phyloP scores from a whole-genome alignment of 148 eudicot species.

The Selenicereus undatus region DNA sequence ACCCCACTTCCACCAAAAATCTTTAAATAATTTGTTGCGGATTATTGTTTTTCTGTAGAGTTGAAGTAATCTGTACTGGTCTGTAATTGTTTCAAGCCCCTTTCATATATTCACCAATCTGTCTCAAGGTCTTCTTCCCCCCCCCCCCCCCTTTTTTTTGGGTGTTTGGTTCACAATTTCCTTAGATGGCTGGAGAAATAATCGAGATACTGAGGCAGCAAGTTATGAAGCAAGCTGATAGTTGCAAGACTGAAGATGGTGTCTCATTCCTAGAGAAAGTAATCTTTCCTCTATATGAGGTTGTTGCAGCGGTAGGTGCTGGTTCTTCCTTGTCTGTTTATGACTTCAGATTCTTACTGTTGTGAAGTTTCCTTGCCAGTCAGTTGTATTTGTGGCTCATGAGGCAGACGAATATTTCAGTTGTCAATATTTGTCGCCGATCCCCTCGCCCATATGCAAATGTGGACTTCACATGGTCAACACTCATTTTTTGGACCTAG shows the following conservation, averaged over 20 bases:
- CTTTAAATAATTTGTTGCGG: too few relatives aligned
- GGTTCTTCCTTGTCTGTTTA: not conserved
- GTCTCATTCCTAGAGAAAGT: conserved; percentile 81
- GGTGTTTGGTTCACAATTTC: not conserved
- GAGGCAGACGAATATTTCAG: not conserved
- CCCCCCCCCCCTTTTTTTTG: not conserved
- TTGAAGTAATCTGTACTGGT: too few relatives aligned
- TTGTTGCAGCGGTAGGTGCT: conserved; percentile 75
- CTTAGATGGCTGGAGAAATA: conserved; percentile 88
- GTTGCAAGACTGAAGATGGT: conserved; percentile 68
- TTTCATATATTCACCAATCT: too few relatives aligned
- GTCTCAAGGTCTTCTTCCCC: not conserved
- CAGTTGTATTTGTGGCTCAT: not conserved
- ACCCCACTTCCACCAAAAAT: too few relatives aligned
- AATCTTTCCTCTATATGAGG: conserved; percentile 70
- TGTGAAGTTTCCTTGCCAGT: not conserved
- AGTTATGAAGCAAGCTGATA: conserved; percentile 72
- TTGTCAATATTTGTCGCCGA: too few relatives aligned
- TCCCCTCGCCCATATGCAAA: too few relatives aligned
- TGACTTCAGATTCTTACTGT: not conserved
- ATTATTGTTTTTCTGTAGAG: too few relatives aligned
- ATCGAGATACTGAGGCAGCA: conserved; percentile 77
- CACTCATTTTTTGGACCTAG: too few relatives aligned
- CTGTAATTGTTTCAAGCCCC: too few relatives aligned
- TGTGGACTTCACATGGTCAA: too few relatives aligned